phyloP scores from a whole-genome alignment of 208 protist species.

The Phytomonas sp. region DNA sequence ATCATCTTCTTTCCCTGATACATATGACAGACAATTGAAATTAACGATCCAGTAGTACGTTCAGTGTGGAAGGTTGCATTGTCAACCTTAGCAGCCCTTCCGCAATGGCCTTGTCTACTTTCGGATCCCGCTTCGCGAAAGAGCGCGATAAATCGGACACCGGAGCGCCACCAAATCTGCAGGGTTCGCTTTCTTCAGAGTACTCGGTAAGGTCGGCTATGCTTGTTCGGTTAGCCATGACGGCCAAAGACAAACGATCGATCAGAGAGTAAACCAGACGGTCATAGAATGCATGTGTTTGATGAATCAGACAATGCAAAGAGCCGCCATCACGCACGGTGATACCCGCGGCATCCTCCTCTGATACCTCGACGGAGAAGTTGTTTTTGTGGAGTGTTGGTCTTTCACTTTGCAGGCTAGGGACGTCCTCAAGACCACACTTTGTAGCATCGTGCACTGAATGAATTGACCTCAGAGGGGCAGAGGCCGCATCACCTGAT shows the following conservation, averaged over 20 bases:
- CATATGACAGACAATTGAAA: neutral
- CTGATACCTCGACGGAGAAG: conserved; percentile 19
- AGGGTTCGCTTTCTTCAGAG: neutral
- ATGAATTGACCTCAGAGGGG: neutral
- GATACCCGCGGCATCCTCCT: conserved; percentile 49
- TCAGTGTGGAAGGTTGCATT: conserved; percentile 59
- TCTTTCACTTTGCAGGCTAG: neutral
- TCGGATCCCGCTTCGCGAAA: conserved; percentile 2
- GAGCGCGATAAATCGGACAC: neutral
- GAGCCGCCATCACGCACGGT: conserved; percentile 55
- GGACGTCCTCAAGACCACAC: neutral
- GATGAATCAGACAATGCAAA: conserved; percentile 43
- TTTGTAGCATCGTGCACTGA: neutral
- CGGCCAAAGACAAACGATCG: conserved; percentile 44
- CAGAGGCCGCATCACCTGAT: neutral
- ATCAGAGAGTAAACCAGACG: conserved; percentile 59
- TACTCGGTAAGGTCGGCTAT: conserved; percentile 23
- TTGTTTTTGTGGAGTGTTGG: neutral
- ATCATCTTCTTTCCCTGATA: neutral
- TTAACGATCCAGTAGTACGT: conserved; percentile 58
- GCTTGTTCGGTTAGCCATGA: conserved; percentile 27
- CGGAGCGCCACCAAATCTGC: neutral
- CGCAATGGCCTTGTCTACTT: conserved; percentile 21
- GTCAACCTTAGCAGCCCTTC: conserved; percentile 69
- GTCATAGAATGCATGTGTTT: conserved; percentile 37